Base-by-base conservation (phyloP, 2,329 filamentous ascomycete genomes). In the Ampelomyces quisqualis region DNA sequence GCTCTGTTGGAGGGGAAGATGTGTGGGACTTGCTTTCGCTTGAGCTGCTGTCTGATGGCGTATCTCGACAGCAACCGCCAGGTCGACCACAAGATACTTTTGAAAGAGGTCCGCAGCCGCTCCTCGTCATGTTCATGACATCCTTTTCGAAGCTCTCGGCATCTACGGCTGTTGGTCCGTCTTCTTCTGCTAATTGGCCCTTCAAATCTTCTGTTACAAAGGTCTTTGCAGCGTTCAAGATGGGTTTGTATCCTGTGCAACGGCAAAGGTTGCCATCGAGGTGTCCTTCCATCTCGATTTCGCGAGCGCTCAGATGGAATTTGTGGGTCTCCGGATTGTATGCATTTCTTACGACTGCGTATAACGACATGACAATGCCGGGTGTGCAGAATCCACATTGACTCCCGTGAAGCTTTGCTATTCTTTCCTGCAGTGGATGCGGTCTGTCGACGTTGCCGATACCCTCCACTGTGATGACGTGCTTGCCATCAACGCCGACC, bases 341-440 rank as follows among this genome's bases (percentile, higher is more conserved):
- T 0, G 65, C 55, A 44, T 97, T 97, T 43, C 91, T 79, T 23
- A 97, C 75, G 26, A 97, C 75, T 2, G 91, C 91, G 69, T 97
- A 97, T 43, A 97, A 71, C 64, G 78, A 77, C 82, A 97, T 97
- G 43, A 97, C 90, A 62, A 97, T 97, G 1, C 91, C 91, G 4
- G 91, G 91, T 0, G 91, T 97, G 64, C 91, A 97, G 70, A 97
- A 97, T 1, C 90, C 84, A 67, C 84, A 97, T 68, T 97, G 91
- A 55, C 88, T 94, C 32, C 93, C 93, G 68, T 95, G 90, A 20
- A 86, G 80, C 69, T 87, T 87, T 9, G 91, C 91, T 53, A 97
- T 86, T 33, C 91, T 80, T 70, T 97, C 90, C 66, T 97, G 91
- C 2, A 86, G 75, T 1, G 90, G 87, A 71, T 97, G 91, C 2